These are phyloP conservation scores for Otatea glauca DNA, from an alignment of 176 grass and related monocot genomes.

Conservation along the genomic window DNA sequence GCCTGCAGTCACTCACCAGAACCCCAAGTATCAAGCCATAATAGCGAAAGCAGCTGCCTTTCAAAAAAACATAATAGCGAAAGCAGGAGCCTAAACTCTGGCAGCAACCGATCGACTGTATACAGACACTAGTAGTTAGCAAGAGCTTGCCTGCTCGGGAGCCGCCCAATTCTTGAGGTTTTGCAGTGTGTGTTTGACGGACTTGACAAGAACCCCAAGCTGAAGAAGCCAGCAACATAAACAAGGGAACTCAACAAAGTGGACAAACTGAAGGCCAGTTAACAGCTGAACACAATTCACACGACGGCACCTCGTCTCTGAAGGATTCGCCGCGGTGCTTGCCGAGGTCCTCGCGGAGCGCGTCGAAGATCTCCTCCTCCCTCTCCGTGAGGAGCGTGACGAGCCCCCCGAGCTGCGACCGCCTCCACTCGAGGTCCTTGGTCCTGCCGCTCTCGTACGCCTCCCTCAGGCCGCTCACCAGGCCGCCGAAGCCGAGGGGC, in stretches of 20 bases:
- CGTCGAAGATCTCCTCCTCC: constrained; percentile 67
- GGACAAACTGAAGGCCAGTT: neutral
- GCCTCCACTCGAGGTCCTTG: constrained; percentile 59
- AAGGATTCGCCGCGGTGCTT: constrained; percentile 69
- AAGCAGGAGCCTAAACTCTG: neutral
- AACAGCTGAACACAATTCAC: neutral
- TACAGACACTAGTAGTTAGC: neutral
- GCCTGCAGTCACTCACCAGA: constrained; percentile 42
- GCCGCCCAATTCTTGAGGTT: constrained; percentile 72
- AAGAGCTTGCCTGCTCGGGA: constrained; percentile 54
- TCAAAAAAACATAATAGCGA: no score
- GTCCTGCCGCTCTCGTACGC: constrained; percentile 63
- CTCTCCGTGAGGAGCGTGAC: constrained; percentile 57
- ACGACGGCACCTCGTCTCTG: constrained; percentile 56
- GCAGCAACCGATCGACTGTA: neutral
- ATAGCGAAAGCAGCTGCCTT: neutral
- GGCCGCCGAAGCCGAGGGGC: neutral
- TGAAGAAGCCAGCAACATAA: neutral
- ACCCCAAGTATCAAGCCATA: neutral
- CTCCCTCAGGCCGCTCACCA: constrained; percentile 45
- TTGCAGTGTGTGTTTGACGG: constrained; percentile 44
- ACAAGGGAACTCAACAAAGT: constrained; percentile 5
- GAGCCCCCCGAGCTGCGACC: constrained; percentile 61
- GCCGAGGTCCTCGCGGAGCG: constrained; percentile 63
- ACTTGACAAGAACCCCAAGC: constrained; percentile 59